A percentile compares a stretch with the other conserved stretches of the same genome.
Conservation (phyloP, 768 basidiomycete species). For the Lactarius sanguifluus region DNA sequence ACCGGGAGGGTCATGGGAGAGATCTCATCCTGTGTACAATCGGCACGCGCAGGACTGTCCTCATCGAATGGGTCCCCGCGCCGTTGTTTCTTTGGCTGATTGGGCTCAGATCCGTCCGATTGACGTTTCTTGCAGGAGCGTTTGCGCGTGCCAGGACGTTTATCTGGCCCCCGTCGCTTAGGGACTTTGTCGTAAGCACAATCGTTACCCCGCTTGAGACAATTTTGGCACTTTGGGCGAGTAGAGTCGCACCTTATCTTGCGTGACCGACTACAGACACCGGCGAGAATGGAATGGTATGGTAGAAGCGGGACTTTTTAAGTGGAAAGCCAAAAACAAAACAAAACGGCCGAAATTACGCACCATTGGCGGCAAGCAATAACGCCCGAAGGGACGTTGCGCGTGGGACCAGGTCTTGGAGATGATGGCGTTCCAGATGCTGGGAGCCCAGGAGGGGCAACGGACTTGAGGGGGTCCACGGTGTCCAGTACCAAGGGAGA, state of each 20-base stretch:
- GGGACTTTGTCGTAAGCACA: constrained; percentile 81
- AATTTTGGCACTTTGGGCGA: constrained; percentile 79
- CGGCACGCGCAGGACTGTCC: constrained; percentile 2
- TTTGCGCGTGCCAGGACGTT: constrained; percentile 79
- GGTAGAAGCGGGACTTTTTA: constrained; percentile 26
- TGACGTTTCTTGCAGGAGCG: constrained; percentile 83
- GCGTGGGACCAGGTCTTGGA: constrained; percentile 38
- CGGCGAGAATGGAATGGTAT: constrained; percentile 19
- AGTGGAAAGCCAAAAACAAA: constrained; percentile 27
- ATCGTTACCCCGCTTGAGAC: constrained; percentile 69
- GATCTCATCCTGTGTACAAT: constrained; percentile 22
- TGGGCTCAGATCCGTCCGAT: constrained; percentile 46
- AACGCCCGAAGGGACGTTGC: constrained; percentile 66
- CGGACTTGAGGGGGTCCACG: constrained; percentile 22
- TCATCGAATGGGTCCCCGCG: constrained; percentile 31
- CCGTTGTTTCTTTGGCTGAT: constrained; percentile 38
- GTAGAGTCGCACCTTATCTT: constrained; percentile 88
- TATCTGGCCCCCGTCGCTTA: constrained; percentile 83
- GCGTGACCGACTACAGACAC: constrained; percentile 62
- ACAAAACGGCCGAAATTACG: constrained; percentile 43
- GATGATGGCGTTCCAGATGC: constrained; percentile 28
- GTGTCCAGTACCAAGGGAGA: constrained; percentile 5
- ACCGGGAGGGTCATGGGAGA: constrained; percentile 18
- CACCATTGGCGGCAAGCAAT: constrained; percentile 87
- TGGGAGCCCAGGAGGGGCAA: constrained; percentile 26